These are phyloP conservation scores for Darksidea phi DNA, from an alignment of 495 filamentous ascomycete species.

Conservation along the genomic window DNA sequence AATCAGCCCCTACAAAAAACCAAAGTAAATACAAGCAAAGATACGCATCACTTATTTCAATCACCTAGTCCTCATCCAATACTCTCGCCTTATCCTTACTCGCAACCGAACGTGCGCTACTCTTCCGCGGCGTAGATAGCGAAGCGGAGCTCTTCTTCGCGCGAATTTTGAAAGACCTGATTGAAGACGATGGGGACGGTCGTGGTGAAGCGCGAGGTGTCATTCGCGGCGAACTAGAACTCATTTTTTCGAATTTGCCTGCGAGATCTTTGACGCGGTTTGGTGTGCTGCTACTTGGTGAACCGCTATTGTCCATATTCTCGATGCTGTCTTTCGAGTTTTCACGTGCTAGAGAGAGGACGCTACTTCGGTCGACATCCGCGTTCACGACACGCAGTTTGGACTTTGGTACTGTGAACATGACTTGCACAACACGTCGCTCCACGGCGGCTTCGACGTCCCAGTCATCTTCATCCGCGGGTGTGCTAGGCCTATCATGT, in stretches of 20 bases:
- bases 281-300: background rate
- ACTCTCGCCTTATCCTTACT: too few species aligned
- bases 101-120: background rate
- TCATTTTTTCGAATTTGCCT: conserved; percentile 11
- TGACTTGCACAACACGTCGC: conserved; percentile 79
- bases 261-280: conserved; percentile 11
- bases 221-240: background rate
- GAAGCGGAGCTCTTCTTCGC: background rate
- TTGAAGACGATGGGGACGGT: conserved; percentile 5
- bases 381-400: conserved; percentile 83
- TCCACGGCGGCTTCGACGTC: conserved; percentile 83
- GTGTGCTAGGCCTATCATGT: background rate
- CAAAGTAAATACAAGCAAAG: too few species aligned
- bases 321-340: background rate
- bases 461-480: conserved; percentile 69
- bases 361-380: conserved; percentile 50
- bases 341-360: conserved; percentile 27
- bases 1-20: too few species aligned
- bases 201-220: background rate
- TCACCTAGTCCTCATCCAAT: too few species aligned
- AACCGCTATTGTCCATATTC: background rate
- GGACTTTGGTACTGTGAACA: conserved; percentile 89
- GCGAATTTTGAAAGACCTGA: conserved; percentile 13
- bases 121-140: background rate
- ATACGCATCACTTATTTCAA: too few species aligned